Base-by-base conservation (phyloP, 495 filamentous ascomycete species). In the Peziza echinospora region DNA sequence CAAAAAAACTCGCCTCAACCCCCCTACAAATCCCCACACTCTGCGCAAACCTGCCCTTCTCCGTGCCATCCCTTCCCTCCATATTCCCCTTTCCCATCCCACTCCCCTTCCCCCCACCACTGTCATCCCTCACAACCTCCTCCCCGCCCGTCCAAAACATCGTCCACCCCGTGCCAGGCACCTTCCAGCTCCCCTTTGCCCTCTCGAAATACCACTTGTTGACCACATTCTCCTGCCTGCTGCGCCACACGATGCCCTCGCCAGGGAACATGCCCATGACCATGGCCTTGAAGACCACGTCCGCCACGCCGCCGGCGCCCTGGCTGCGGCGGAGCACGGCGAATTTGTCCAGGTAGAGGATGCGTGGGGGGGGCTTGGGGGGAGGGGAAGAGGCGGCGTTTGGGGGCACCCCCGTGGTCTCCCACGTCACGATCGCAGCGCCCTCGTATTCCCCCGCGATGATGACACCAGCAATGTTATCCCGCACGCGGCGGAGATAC, bases 261-360 rank as follows among this genome's bases (percentile, higher is more conserved):
- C 42, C 49, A 7, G 46, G 46, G 58, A 76, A 77, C 24, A 87
- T 78, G 0, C 82, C 81, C 13, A 69, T 58, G 23, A 93, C 81
- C 84, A 99, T 93, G 16, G 84, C 78, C 50, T 84, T 92, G 63
- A 94, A 99, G 5, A 99, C 77, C 19, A 94, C 76, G 53, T 99
- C 89, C 1, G 91, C 87, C 4, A 94, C 85, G 11, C 86, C 85
- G 0, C 87, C 85, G 1, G 81, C 78, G 1, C 89, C 89, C 60
- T 99, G 89, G 41, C 76, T 80, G 48, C 77, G 73, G 55, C 80
- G 84, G 4, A 91, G 68, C 2, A 96, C 89, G 3, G 89, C 89
- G 58, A 99, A 99, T 63, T 99, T 99, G 60, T 99, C 89, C 21
- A 99, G 65, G 60, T 99, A 99, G 0, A 87, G 91, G 0, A 99